Conservation (phyloP, 2,329 filamentous ascomycete genomes). For the Trichoderma koningii region DNA sequence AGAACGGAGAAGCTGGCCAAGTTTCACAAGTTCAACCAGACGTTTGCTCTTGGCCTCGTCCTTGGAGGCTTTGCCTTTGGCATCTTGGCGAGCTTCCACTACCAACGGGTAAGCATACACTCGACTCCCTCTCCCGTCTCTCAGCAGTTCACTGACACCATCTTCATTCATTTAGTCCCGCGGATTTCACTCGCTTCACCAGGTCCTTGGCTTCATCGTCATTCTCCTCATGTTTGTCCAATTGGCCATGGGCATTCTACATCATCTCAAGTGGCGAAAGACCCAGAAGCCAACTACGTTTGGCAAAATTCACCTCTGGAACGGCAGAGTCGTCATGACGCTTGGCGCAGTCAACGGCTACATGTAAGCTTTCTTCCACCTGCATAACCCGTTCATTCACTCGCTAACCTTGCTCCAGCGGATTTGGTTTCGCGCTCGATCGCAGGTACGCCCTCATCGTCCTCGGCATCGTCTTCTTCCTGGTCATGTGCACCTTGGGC, state of each 20-base stretch:
- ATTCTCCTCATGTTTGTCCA: conserved; percentile 55
- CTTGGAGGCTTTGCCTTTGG: conserved; percentile 55
- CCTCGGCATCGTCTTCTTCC: conserved; percentile 49
- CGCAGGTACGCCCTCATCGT: conserved; percentile 51
- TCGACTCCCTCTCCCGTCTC: background rate
- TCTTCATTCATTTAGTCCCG: conserved; percentile 47
- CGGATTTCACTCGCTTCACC: conserved; percentile 55
- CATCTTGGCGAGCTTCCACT: conserved; percentile 53
- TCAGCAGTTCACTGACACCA: background rate
- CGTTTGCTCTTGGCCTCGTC: conserved; percentile 50
- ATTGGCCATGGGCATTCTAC: conserved; percentile 56
- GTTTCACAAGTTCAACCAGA: conserved; percentile 59
- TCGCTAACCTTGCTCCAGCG: conserved; percentile 41
- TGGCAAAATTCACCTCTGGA: conserved; percentile 57
- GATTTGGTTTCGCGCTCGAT: conserved; percentile 59
- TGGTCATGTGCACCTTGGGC: conserved; percentile 46
- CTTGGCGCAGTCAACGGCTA: conserved; percentile 60
- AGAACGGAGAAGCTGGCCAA: conserved; percentile 53
- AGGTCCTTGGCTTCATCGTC: conserved; percentile 60
- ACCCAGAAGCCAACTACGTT: conserved; percentile 53
- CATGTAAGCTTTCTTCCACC: conserved; percentile 45
- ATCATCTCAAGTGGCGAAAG: conserved; percentile 56
- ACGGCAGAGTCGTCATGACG: conserved; percentile 56
- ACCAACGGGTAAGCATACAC: conserved; percentile 55
- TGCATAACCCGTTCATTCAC: background rate